Conservation (phyloP, 108 stramenopile genomes). For the Cyclotella cryptica region DNA sequence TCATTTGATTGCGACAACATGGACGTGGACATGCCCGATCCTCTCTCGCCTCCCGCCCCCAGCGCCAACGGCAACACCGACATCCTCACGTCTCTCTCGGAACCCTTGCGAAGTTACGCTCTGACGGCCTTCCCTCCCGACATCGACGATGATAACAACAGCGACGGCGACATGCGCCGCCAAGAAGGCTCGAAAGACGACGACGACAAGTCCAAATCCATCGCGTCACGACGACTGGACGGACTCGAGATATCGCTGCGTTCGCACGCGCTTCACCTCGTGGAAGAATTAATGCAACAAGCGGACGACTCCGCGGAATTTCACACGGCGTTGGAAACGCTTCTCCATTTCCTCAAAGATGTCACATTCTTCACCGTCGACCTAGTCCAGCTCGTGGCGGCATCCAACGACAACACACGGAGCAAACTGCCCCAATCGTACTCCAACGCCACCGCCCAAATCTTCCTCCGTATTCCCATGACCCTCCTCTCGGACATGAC, state of each 20-base stretch:
- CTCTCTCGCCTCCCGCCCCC: background rate
- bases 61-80: conserved; percentile 1
- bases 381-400: conserved; percentile 9
- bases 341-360: conserved; percentile 33
- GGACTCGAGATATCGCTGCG: conserved; percentile 40
- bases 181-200: background rate
- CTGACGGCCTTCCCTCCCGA: conserved; percentile 14
- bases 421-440: background rate
- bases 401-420: background rate
- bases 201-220: background rate
- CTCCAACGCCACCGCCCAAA: background rate
- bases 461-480: background rate
- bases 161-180: background rate
- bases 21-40: background rate
- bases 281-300: conserved; percentile 16
- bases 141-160: background rate
- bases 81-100: conserved; percentile 13
- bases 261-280: conserved; percentile 27
- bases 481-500: conserved; percentile 3
- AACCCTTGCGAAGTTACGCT: conserved; percentile 17
- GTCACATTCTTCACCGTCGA: conserved; percentile 37
- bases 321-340: background rate
- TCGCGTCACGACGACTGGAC: conserved; percentile 20
- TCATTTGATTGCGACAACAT: too few relatives aligned
- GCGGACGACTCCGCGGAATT: background rate